A percentile compares a stretch with the other conserved stretches of the same genome.
phyloP scores from a whole-genome alignment of 2,329 filamentous ascomycete species.

The Nothophoma quercina region DNA sequence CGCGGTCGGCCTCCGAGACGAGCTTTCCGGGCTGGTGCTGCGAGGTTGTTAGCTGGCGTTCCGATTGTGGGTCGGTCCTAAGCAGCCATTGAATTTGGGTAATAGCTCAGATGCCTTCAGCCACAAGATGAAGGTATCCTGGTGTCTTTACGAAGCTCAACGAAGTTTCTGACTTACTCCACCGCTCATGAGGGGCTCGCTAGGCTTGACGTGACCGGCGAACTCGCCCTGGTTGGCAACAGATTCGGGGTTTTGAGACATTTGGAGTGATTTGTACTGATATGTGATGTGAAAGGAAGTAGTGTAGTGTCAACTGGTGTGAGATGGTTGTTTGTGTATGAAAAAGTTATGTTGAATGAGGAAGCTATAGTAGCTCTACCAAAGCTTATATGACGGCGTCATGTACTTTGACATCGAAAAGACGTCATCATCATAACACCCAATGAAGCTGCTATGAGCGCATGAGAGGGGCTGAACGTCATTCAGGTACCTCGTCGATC shows the following conservation, averaged over 20 bases:
- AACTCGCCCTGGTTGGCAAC: conserved; percentile 64
- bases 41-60: conserved; percentile 1
- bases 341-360: background rate
- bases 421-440: conserved; percentile 6
- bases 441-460: conserved; percentile 8
- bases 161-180: conserved; percentile 57
- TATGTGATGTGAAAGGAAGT: background rate
- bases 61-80: background rate
- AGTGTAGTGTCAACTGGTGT: background rate
- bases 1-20: conserved; percentile 61
- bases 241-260: conserved; percentile 59
- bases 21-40: conserved; percentile 71
- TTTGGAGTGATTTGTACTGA: conserved; percentile 38
- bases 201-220: conserved; percentile 57
- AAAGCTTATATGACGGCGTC: conserved; percentile 12
- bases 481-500: conserved; percentile 1
- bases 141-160: background rate
- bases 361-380: background rate
- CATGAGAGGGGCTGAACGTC: conserved; percentile 4
- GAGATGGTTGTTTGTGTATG: background rate
- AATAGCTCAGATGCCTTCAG: background rate
- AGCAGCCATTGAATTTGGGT: background rate
- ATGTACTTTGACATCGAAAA: conserved; percentile 12
- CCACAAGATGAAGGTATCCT: background rate
- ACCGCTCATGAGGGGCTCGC: conserved; percentile 61